Base-by-base conservation (phyloP, 2,329 filamentous ascomycete genomes). In the Colletotrichum sp. region DNA sequence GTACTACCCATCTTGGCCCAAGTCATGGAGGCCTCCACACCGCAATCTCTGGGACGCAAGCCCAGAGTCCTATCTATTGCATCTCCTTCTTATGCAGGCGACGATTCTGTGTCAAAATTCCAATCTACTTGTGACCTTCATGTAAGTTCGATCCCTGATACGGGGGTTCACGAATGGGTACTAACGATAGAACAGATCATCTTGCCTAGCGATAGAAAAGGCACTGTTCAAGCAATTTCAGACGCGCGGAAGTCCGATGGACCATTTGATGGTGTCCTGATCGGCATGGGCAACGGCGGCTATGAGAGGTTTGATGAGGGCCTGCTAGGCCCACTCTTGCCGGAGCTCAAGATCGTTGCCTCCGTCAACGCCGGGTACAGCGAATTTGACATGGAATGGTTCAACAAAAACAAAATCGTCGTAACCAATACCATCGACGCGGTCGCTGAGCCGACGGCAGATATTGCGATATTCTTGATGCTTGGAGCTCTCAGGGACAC, bases 341-440 rank as follows among this genome's bases (percentile, higher is more conserved):
- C 43, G 6, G 43, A 52, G 7, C 43, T 52, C n/a, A 52, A 21
- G 3, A 21, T 52, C 43, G 43, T 52, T 52, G 43, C 43, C n/a
- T 52, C 43, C 6, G 43, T 52, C 1, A 52, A 52, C 5, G 43
- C 43, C 12, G 43, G 43, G 1, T 52, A 52, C 43, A 21, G 43
- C 43, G 43, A 52, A 52, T 52, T 52, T 4, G 43, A 52, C n/a
- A 52, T 52, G 43, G n/a, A 52, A 7, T 52, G 43, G 43, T 52
- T 52, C n/a, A 52, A 52, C 43, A 13, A 13, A 0, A 52, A 52
- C n/a, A 52, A 21, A 0, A 52, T 52, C 0, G n/a, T 4, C 2
- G 10, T 52, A 0, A 52, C 43, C 0, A 52, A 52, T 3, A 52
- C n/a, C 0, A n/a, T 52, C 0, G 43, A 52, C 0, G 43, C 43